Evolutionary conservation across 2,329 filamentous ascomycete species (phyloP).

Genomic region (Podosphaera fusca): DNA sequence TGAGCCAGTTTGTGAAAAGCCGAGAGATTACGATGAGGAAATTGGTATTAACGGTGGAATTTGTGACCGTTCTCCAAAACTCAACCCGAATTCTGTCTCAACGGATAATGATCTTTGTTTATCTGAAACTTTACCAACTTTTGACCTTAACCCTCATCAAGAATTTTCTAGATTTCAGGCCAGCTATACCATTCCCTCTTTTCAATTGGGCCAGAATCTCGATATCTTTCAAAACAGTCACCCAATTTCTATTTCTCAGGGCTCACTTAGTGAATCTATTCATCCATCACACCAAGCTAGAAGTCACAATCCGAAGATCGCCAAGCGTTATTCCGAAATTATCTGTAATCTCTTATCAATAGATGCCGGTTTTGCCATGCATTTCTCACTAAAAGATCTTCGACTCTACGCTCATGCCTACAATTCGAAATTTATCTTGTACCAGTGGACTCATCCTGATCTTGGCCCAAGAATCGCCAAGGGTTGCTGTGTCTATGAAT

Average conservation of each 20-base stretch:
- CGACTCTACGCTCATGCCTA: slow-evolving; percentile 2
- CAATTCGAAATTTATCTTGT: neutral
- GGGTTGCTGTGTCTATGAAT: neutral
- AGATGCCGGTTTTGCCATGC: neutral
- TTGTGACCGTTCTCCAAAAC: neutral
- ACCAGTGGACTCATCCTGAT: neutral
- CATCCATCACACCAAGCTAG: neutral
- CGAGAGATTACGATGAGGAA: neutral
- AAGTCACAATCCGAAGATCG: neutral
- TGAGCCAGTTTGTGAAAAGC: neutral
- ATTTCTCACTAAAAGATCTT: neutral
- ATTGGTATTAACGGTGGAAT: neutral
- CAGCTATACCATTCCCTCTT: neutral
- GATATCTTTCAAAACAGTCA: neutral
- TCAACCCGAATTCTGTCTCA: neutral
- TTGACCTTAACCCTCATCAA: neutral
- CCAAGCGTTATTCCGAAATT: neutral
- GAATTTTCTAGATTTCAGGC: neutral
- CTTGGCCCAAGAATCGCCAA: neutral
- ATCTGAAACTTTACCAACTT: neutral
- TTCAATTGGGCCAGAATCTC: neutral
- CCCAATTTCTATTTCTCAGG: neutral
- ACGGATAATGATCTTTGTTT: neutral
- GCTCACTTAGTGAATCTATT: neutral
- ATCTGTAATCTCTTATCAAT: slow-evolving; percentile 1